Conservation (phyloP, 192 early-diverging fungal genomes). For the Allomyces macrogynus region DNA sequence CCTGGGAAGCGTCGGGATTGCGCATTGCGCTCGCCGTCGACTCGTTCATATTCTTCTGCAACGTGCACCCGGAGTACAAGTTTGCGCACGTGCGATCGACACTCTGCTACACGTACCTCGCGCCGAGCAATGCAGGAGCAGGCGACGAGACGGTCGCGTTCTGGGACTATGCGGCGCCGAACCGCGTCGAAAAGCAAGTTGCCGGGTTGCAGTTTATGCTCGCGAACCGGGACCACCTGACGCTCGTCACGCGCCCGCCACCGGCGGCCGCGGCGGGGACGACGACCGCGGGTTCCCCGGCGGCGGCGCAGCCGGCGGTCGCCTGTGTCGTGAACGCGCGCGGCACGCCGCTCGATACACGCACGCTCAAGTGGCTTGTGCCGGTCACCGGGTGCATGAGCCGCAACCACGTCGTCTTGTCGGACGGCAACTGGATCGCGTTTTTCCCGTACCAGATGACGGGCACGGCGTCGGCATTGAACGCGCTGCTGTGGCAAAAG, state of each 20-base stretch:
- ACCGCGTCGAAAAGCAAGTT: not conserved
- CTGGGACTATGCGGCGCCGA: not conserved
- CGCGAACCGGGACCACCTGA: not conserved
- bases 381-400: not conserved
- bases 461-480: not conserved
- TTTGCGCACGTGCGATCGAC: slow-evolving; percentile 12
- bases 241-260: not conserved
- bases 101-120: not conserved
- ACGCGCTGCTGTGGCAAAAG: not conserved
- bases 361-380: not conserved
- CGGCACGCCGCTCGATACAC: not conserved
- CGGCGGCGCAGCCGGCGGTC: not conserved
- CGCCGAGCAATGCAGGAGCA: not conserved
- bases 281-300: too few species aligned
- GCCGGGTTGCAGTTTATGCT: not conserved
- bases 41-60: slow-evolving; percentile 39
- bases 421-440: not conserved
- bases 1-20: slow-evolving; percentile 36
- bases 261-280: not conserved
- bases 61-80: slow-evolving; percentile 32
- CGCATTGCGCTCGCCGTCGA: slow-evolving; percentile 37
- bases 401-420: not conserved
- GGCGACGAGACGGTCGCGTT: not conserved
- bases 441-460: not conserved
- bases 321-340: not conserved